phyloP scores from a whole-genome alignment of 2,329 filamentous ascomycete genomes.

The Diaporthe longicolla region DNA sequence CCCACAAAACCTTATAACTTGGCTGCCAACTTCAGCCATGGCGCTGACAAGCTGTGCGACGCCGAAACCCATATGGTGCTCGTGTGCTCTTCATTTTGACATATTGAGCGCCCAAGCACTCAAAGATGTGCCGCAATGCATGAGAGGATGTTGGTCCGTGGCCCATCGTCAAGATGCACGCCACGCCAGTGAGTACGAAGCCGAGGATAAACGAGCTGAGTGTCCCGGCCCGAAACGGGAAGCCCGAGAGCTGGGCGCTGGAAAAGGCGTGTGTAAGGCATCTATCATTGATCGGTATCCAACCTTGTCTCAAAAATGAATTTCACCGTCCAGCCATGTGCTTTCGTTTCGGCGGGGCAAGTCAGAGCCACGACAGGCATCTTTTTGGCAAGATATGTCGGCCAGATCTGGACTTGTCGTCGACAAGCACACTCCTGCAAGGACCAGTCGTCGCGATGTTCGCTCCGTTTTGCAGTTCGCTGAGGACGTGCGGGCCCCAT shows the following conservation, averaged over 20 bases:
- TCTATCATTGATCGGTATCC: not conserved
- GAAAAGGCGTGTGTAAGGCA: not conserved
- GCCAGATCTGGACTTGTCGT: not conserved
- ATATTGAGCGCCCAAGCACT: not conserved
- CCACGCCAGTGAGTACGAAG: not conserved
- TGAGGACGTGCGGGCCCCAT: too few species aligned
- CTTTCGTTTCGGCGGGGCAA: not conserved
- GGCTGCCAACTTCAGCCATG: not conserved
- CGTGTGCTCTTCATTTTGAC: not conserved
- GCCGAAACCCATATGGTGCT: not conserved
- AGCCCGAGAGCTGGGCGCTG: not conserved
- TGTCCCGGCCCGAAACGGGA: slow-evolving; percentile 7
- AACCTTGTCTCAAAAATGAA: not conserved
- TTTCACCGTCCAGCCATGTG: not conserved
- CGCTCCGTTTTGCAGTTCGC: not conserved
- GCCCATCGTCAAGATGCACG: not conserved
- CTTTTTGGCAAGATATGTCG: not conserved
- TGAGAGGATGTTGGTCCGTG: too few species aligned
- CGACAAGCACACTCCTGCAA: not conserved
- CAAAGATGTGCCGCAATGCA: not conserved
- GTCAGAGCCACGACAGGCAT: not conserved
- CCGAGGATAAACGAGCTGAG: not conserved
- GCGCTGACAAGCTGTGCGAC: slow-evolving; percentile 4
- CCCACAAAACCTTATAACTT: not conserved
- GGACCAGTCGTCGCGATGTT: not conserved